Percentiles rank a stretch among this genome's conserved stretches.
phyloP scores from a whole-genome alignment of 148 eudicot species.

The Beta vulgaris region DNA sequence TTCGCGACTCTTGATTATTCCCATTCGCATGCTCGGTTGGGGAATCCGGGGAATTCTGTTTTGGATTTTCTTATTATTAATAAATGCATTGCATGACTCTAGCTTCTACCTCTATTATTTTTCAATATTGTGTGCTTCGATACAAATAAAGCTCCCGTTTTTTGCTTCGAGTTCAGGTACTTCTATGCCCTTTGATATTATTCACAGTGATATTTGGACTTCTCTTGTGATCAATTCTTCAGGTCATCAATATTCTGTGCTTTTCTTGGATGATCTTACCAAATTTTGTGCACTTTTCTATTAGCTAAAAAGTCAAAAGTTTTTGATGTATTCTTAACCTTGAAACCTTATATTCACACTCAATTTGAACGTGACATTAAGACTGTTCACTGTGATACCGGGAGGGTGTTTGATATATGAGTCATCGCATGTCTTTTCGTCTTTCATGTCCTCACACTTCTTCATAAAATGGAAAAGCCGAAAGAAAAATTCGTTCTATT shows the following conservation, averaged over 20 bases:
- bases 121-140: neutral
- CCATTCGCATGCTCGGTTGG: neutral
- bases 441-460: too few species aligned
- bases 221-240: neutral
- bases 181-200: neutral
- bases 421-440: too few species aligned
- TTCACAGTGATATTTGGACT: too few species aligned
- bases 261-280: neutral
- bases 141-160: neutral
- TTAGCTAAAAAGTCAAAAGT: neutral
- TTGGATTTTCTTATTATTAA: neutral
- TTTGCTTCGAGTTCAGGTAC: neutral
- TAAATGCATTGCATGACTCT: neutral
- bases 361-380: neutral
- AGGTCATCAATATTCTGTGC: neutral
- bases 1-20: neutral
- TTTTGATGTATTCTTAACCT: neutral
- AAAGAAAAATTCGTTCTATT: too few species aligned
- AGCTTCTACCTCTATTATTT: neutral
- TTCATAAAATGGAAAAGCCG: too few species aligned
- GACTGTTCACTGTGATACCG: neutral
- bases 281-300: neutral
- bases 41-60: neutral
- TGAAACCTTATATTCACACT: neutral
- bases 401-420: neutral